Percentiles rank a stretch among this genome's conserved stretches.
phyloP scores from a whole-genome alignment of 2,329 filamentous ascomycete species.

The Stachybotrys chartarum region DNA sequence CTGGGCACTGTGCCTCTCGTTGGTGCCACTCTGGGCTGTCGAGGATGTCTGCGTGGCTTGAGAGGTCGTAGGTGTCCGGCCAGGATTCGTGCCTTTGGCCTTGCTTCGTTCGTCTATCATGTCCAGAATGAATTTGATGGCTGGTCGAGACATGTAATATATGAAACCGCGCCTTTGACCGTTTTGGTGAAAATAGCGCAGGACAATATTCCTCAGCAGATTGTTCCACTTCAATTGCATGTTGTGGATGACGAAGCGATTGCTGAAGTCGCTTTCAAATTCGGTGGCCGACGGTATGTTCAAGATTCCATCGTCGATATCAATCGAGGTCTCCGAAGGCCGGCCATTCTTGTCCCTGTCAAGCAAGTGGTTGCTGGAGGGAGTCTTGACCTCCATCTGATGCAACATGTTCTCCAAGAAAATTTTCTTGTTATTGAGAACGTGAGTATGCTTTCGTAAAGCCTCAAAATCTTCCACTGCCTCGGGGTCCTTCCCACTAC shows the following conservation, averaged over 20 bases:
- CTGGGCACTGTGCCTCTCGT: constrained; percentile 50
- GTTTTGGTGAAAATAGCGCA: constrained; percentile 96
- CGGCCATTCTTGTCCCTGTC: constrained; percentile 16
- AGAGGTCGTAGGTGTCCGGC: constrained; percentile 19
- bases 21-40: constrained; percentile 29
- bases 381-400: constrained; percentile 35
- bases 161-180: constrained; percentile 93
- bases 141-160: constrained; percentile 92
- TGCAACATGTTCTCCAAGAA: constrained; percentile 53
- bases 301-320: constrained; percentile 51
- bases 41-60: constrained; percentile 19
- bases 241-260: constrained; percentile 97
- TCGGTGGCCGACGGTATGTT: constrained; percentile 68
- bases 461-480: constrained; percentile 54
- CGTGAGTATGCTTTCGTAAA: constrained; percentile 45
- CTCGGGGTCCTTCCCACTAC: constrained; percentile 40
- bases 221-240: constrained; percentile 99
- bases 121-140: constrained; percentile 96
- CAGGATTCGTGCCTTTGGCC: constrained; percentile 41
- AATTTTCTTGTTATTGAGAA: constrained; percentile 49
- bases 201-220: constrained; percentile 85
- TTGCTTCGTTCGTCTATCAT: constrained; percentile 92
- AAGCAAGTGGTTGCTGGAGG: constrained; percentile 15
- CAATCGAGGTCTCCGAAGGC: constrained; percentile 32
- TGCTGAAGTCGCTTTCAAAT: constrained; percentile 92